Percentiles rank a stretch among this genome's conserved stretches.
phyloP scores from a whole-genome alignment of 768 basidiomycete species.

The Leccinum imitatum region DNA sequence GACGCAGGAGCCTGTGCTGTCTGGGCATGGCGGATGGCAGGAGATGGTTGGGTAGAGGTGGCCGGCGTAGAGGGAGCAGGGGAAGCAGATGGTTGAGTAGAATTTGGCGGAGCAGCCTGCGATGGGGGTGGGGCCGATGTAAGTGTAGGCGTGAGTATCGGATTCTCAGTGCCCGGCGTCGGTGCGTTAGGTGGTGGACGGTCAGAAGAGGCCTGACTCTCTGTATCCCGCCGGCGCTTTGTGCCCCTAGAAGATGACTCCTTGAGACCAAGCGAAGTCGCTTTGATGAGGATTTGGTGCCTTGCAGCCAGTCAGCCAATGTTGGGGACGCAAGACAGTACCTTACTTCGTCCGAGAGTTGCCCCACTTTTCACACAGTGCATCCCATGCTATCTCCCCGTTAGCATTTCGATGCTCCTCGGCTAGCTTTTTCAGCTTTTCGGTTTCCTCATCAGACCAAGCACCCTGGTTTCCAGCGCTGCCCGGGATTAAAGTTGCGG shows the following conservation, averaged over 20 bases:
- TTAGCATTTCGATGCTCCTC: slow-evolving; percentile 59
- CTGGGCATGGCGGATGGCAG: slow-evolving; percentile 33
- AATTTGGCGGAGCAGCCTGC: slow-evolving; percentile 32
- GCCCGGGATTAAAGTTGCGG: slow-evolving; percentile 17
- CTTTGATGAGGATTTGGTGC: slow-evolving; percentile 82
- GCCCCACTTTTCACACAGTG: slow-evolving; percentile 73
- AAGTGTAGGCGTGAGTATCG: slow-evolving; percentile 14
- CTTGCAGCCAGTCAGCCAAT: slow-evolving; percentile 37
- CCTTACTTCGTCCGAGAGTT: slow-evolving; percentile 66
- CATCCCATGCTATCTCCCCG: slow-evolving; percentile 72
- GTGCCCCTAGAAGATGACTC: slow-evolving; percentile 65
- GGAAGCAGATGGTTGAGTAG: slow-evolving; percentile 24
- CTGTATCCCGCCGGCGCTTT: slow-evolving; percentile 56
- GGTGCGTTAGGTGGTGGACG: slow-evolving; percentile 24
- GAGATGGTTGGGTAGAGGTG: slow-evolving; percentile 37
- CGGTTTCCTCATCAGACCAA: slow-evolving; percentile 79
- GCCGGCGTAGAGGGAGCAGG: slow-evolving; percentile 30
- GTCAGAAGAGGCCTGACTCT: slow-evolving; percentile 32
- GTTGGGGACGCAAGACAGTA: slow-evolving; percentile 2
- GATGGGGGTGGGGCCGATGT: slow-evolving; percentile 29
- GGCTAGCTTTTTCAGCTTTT: slow-evolving; percentile 62
- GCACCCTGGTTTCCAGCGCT: slow-evolving; percentile 60
- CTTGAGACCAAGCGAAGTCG: slow-evolving; percentile 74
- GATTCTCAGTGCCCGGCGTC: slow-evolving; percentile 21
- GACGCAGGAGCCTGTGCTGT: slow-evolving; percentile 28